Conservation (phyloP, 2,329 filamentous ascomycete species). For the Apiospora pterosperma region DNA sequence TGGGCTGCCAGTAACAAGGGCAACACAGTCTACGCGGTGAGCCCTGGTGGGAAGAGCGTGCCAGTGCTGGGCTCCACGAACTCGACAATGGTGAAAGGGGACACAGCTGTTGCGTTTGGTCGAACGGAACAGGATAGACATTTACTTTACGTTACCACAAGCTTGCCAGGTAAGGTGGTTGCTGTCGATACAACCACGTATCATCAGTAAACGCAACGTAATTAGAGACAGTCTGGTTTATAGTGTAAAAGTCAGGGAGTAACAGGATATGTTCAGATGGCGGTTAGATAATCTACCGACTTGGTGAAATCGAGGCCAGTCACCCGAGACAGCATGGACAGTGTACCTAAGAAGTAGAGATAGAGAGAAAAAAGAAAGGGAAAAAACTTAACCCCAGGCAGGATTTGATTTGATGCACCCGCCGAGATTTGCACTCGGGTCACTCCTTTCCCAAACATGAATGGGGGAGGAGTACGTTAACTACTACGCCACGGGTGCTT, state of each 20-base stretch:
- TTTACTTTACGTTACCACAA: neutral
- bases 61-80: neutral
- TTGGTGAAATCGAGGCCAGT: no score
- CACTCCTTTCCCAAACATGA: conserved; percentile 14
- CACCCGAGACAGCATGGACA: neutral
- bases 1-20: conserved; percentile 12
- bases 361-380: neutral
- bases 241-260: neutral
- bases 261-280: neutral
- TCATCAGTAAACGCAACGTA: neutral
- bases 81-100: neutral
- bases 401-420: neutral
- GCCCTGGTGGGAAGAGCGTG: neutral
- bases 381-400: neutral
- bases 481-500: conserved; percentile 24
- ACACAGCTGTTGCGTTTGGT: neutral
- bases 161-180: neutral
- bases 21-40: conserved; percentile 8
- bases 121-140: neutral
- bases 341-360: neutral
- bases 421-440: conserved; percentile 30
- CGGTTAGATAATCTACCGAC: no score
- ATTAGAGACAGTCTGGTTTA: neutral
- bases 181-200: neutral
- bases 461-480: conserved; percentile 27